Percentiles rank a stretch among this genome's conserved stretches.
These are phyloP conservation scores for Apophysomyces trapeziformis DNA, from an alignment of 371 early-diverging fungal genomes.

Conservation along the genomic window DNA sequence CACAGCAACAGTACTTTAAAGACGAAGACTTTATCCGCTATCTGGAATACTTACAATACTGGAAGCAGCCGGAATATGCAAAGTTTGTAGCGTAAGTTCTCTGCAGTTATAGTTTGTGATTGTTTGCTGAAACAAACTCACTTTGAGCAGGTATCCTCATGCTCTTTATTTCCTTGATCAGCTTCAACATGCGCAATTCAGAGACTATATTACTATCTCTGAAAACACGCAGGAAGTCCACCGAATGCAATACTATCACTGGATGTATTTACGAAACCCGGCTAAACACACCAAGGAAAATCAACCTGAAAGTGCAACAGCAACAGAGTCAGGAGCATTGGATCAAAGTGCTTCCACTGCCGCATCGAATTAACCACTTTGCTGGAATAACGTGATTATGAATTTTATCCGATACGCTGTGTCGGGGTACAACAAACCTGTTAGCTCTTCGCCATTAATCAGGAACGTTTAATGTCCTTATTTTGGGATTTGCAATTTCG, in stretches of 20 bases:
- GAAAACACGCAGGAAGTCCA: slow-evolving; percentile 81
- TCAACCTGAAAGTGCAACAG: background rate
- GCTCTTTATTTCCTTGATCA: slow-evolving; percentile 84
- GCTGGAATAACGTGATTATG: too few relatives aligned
- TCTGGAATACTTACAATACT: slow-evolving; percentile 89
- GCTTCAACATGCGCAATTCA: slow-evolving; percentile 80
- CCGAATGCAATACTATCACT: slow-evolving; percentile 86
- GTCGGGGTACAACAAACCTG: too few relatives aligned
- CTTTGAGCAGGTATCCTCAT: slow-evolving; percentile 78
- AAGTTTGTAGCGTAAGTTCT: slow-evolving; percentile 79
- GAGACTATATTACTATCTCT: slow-evolving; percentile 73
- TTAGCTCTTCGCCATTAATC: too few relatives aligned
- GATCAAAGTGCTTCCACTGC: background rate
- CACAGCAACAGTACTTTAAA: slow-evolving; percentile 86
- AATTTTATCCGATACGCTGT: too few relatives aligned
- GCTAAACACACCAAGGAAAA: slow-evolving; percentile 22
- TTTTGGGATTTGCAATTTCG: too few relatives aligned
- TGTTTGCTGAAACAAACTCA: background rate
- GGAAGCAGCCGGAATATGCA: slow-evolving; percentile 88
- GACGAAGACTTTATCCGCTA: slow-evolving; percentile 86
- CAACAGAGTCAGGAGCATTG: background rate
- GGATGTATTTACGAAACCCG: slow-evolving; percentile 71
- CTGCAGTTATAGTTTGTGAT: background rate
- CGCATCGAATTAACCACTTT: too few relatives aligned
- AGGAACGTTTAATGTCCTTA: too few relatives aligned